phyloP scores from a whole-genome alignment of 2,329 filamentous ascomycete genomes.

The Seiridium unicorne region DNA sequence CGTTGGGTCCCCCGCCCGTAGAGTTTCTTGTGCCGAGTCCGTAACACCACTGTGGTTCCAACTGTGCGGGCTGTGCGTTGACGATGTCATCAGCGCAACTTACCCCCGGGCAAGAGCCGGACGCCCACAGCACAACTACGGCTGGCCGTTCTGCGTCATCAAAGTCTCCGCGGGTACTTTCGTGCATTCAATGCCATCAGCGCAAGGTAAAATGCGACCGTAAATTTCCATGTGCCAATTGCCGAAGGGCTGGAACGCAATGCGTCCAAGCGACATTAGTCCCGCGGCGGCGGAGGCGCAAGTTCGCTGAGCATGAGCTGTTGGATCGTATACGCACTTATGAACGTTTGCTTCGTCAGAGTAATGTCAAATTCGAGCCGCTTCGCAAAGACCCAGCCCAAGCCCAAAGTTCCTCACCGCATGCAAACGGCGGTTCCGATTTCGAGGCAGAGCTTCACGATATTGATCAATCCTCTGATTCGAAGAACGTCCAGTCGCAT shows the following conservation, averaged over 20 bases:
- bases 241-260: conserved; percentile 39
- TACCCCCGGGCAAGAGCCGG: no score
- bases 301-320: conserved; percentile 58
- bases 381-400: conserved; percentile 22
- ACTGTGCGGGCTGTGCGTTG: no score
- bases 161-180: conserved; percentile 29
- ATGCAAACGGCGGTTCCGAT: conserved; percentile 11
- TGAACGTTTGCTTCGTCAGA: conserved; percentile 52
- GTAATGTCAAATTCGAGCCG: conserved; percentile 54
- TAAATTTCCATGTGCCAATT: conserved; percentile 55
- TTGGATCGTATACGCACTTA: conserved; percentile 56
- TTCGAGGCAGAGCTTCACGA: neutral
- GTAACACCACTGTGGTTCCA: no score
- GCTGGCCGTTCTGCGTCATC: no score
- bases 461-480: no score
- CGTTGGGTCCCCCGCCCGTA: no score
- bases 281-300: conserved; percentile 31
- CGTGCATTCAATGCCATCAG: conserved; percentile 62
- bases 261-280: conserved; percentile 43
- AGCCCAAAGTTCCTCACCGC: conserved; percentile 5
- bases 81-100: no score
- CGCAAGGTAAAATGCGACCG: conserved; percentile 64
- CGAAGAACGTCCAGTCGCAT: no score
- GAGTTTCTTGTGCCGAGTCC: no score
- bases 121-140: no score